Evolutionary conservation across 768 basidiomycete species (phyloP), one percentile per base, ranked within the genome.

Genomic region (Lactarius trivialis): DNA sequence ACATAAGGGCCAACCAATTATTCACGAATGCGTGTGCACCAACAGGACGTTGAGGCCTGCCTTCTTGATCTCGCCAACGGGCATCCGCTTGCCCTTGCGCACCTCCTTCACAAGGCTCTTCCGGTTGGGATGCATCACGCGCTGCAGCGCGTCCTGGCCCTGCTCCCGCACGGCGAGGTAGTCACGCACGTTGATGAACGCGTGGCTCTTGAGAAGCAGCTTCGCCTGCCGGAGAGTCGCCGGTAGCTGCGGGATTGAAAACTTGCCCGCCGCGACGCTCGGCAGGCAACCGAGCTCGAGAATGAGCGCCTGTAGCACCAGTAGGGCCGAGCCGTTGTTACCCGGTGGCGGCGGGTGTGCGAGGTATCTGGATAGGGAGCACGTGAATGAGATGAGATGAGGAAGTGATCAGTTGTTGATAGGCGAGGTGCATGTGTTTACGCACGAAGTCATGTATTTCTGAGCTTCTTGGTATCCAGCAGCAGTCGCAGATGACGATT

Each of bases 151-250:
- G 6, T 76, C 78, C 33, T 81, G 82, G 0, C 88, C 88, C 68
- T 85, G 78, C 58, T 75, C 76, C 41, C 90, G 85, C 34, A 81
- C 80, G 19, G 81, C 81, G 60, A 90, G 76, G 71, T 91, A 91
- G 63, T 91, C 88, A 54, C 79, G 78, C 61, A 92, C 81, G 68
- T 89, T 89, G 33, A 91, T 68, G 69, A 90, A 89, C 0, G 78
- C 88, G 43, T 77, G 78, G 7, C 82, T 74, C 73, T 87, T 90
- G 52, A 91, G 72, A 45, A 86, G 75, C 15, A 81, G 80, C 65
- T 82, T 85, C n/a, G 89, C 90, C 7, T 86, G 77, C n/a, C 73
- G 81, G 56, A 91, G 73, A 0, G 86, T 81, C 33, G 71, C 71
- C 2, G 89, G 89, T 3, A 89, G 75, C 28, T 76, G 72, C 24